Conservation (phyloP, 2,329 filamentous ascomycete genomes). For the Diaporthe helianthi region DNA sequence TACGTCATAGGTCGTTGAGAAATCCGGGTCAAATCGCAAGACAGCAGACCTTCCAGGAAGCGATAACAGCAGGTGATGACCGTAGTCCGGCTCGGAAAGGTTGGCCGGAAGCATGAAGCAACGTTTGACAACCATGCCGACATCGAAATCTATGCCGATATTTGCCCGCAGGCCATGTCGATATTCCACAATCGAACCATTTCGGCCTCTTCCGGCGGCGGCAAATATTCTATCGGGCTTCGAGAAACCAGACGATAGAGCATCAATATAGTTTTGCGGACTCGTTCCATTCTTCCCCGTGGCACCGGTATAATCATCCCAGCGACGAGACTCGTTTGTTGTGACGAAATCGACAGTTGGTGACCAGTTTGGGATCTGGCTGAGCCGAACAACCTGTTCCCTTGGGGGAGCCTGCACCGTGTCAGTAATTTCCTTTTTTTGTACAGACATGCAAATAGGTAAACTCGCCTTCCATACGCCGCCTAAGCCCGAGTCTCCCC, state of each 20-base stretch:
- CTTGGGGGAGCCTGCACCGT: conserved; percentile 59
- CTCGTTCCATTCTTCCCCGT: conserved; percentile 37
- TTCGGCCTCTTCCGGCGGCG: conserved; percentile 68
- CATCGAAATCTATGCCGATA: conserved; percentile 65
- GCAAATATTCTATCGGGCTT: conserved; percentile 68
- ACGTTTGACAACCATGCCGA: conserved; percentile 54
- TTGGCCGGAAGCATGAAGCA: conserved; percentile 58
- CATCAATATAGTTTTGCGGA: conserved; percentile 44
- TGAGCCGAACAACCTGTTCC: conserved; percentile 59
- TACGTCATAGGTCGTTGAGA: conserved; percentile 53
- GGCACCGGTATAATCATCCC: conserved; percentile 37
- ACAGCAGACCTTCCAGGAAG: conserved; percentile 57
- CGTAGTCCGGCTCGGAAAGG: conserved; percentile 36
- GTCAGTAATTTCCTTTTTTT: neutral
- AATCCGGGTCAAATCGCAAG: conserved; percentile 56
- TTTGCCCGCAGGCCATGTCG: conserved; percentile 74
- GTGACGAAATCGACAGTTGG: conserved; percentile 63
- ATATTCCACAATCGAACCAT: conserved; percentile 72
- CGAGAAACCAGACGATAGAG: conserved; percentile 53
- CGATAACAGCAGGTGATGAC: conserved; percentile 54
- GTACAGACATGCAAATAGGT: neutral
- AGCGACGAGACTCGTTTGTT: conserved; percentile 47
- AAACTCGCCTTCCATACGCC: conserved; percentile 73
- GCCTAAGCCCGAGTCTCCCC: conserved; percentile 80
- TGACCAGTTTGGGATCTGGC: conserved; percentile 70